Percentiles rank a stretch among this genome's conserved stretches.
Conservation (phyloP, 1,139 yeast species). For the Kodamaea alishanica region DNA sequence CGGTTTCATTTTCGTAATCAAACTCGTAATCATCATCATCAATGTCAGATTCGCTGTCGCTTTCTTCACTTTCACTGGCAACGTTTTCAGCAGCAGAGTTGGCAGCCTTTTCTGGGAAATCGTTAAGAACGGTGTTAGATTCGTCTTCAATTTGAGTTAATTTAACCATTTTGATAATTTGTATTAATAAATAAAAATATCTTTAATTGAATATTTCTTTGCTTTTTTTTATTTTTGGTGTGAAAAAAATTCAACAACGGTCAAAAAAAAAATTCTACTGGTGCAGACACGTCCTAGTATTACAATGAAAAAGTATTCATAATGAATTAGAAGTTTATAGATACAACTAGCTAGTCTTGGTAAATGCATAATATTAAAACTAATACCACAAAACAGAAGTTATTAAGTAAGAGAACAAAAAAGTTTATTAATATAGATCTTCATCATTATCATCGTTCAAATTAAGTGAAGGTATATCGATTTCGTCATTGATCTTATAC, state of each 20-base stretch:
- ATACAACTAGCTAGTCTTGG: not conserved
- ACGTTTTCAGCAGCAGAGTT: constrained; percentile 14
- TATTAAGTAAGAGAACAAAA: too few species aligned
- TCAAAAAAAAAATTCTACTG: not conserved
- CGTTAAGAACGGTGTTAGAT: constrained; percentile 36
- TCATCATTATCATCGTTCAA: constrained; percentile 16
- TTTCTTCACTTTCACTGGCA: constrained; percentile 35
- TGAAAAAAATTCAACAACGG: not conserved
- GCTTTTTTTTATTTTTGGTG: not conserved
- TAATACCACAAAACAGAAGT: too few species aligned
- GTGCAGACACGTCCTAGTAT: too few species aligned
- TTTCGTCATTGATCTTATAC: constrained; percentile 33
- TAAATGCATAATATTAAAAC: too few species aligned
- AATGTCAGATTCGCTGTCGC: constrained; percentile 58
- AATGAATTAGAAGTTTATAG: too few species aligned
- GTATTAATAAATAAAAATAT: not conserved
- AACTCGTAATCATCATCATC: constrained; percentile 46
- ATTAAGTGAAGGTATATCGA: constrained; percentile 21
- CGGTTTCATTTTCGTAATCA: constrained; percentile 76
- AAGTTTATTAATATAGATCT: constrained; percentile 4
- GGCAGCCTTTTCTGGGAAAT: constrained; percentile 10
- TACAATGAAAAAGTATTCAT: too few species aligned
- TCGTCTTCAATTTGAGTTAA: constrained; percentile 69
- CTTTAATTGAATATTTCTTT: too few species aligned
- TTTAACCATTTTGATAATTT: constrained; percentile 53